A percentile compares a stretch with the other conserved stretches of the same genome.
These are phyloP conservation scores for Hyphopichia homilentoma DNA, from an alignment of 805 yeast genomes.

Conservation along the genomic window DNA sequence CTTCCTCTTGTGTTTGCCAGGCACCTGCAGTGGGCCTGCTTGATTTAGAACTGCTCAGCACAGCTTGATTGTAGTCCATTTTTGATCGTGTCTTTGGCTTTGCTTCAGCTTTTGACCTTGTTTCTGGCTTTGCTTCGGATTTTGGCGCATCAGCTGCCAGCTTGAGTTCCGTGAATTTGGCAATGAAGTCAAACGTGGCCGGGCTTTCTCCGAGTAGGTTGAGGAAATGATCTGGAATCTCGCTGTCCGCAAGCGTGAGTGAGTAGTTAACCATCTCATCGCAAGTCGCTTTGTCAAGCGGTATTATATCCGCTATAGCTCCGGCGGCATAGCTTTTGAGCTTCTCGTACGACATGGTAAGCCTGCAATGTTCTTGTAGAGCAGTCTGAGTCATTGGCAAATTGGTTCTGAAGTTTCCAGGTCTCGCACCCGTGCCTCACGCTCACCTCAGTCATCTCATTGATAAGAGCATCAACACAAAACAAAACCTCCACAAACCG, in stretches of 20 bases:
- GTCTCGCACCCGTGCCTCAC: not conserved
- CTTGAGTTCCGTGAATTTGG: constrained; percentile 39
- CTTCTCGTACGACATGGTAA: constrained; percentile 8
- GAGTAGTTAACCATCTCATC: constrained; percentile 55
- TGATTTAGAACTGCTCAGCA: not conserved
- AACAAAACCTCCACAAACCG: not conserved
- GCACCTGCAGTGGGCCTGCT: not conserved
- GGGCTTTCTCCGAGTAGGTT: constrained; percentile 58
- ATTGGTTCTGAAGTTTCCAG: not conserved
- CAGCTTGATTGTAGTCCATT: constrained; percentile 2
- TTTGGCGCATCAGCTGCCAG: constrained; percentile 19
- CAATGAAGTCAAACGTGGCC: constrained; percentile 45
- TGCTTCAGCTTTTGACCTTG: not conserved
- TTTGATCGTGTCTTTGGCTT: constrained; percentile 4
- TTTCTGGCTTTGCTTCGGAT: constrained; percentile 7
- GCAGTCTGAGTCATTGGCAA: not conserved
- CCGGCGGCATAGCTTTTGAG: constrained; percentile 22
- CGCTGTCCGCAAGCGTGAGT: constrained; percentile 42
- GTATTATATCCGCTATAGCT: constrained; percentile 40
- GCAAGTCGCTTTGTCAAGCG: constrained; percentile 56
- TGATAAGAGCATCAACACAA: too few relatives aligned
- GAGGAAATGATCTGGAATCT: constrained; percentile 49
- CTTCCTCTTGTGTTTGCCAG: constrained; percentile 2
- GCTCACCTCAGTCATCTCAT: too few relatives aligned
- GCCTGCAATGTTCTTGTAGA: not conserved